A percentile compares a stretch with the other conserved stretches of the same genome.
phyloP scores from a whole-genome alignment of 495 filamentous ascomycete genomes.

The Lophiostoma macrostomum region DNA sequence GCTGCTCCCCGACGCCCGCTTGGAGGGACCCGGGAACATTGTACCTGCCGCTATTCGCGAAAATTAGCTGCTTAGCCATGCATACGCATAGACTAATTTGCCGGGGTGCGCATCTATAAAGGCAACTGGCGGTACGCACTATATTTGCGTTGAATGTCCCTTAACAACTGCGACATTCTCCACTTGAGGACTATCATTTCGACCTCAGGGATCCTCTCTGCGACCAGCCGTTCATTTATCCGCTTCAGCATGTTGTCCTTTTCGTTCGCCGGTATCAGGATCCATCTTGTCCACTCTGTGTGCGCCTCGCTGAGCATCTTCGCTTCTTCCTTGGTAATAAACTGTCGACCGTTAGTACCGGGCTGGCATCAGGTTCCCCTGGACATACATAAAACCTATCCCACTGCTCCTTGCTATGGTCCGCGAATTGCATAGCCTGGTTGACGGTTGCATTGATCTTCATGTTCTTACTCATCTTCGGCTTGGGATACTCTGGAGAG shows the following conservation, averaged over 20 bases:
- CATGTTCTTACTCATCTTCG: conserved; percentile 23
- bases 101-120: conserved; percentile 15
- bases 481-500: background rate
- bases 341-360: conserved; percentile 11
- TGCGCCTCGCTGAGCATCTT: conserved; percentile 19
- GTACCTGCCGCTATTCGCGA: conserved; percentile 28
- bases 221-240: conserved; percentile 23
- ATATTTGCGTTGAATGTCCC: conserved; percentile 27
- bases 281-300: conserved; percentile 26
- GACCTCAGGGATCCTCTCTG: conserved; percentile 24
- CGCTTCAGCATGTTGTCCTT: conserved; percentile 20
- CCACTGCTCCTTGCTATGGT: conserved; percentile 27
- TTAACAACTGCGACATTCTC: conserved; percentile 23
- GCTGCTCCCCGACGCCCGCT: too few relatives aligned
- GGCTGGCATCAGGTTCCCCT: background rate
- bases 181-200: conserved; percentile 28
- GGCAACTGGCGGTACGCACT: conserved; percentile 12
- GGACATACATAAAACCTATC: conserved; percentile 30
- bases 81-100: conserved; percentile 4
- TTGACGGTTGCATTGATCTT: conserved; percentile 22
- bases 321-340: conserved; percentile 28
- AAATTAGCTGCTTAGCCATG: conserved; percentile 24
- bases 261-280: conserved; percentile 26
- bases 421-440: conserved; percentile 15
- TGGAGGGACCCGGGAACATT: conserved; percentile 25